Percentiles rank a stretch among this genome's conserved stretches.
These are phyloP conservation scores for Apiospora koreana DNA, from an alignment of 2,329 filamentous ascomycete species.

Conservation along the genomic window DNA sequence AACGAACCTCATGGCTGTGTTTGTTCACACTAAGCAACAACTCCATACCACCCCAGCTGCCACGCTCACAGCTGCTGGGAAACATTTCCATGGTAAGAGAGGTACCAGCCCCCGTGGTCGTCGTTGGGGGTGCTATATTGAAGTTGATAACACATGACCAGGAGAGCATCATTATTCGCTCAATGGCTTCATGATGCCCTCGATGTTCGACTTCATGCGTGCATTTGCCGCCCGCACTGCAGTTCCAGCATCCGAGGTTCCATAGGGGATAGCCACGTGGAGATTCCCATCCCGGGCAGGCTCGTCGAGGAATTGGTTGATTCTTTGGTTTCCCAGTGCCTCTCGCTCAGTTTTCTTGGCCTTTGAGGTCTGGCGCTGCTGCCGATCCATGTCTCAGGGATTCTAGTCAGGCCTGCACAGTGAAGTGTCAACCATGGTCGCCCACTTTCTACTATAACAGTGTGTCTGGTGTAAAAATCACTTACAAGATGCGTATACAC, in stretches of 20 bases:
- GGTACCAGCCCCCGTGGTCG: not conserved
- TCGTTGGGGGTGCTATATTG: no score
- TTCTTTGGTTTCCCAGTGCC: not conserved
- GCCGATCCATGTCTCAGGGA: not conserved
- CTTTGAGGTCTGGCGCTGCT: not conserved
- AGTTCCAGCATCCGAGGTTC: not conserved
- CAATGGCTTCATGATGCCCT: not conserved
- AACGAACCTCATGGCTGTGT: not conserved
- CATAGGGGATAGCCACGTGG: not conserved
- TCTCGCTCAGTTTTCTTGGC: not conserved
- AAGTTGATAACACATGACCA: not conserved
- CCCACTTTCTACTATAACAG: not conserved
- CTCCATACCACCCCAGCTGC: not conserved
- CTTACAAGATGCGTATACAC: not conserved
- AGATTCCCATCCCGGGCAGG: not conserved
- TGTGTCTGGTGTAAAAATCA: not conserved
- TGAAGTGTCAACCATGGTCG: not conserved
- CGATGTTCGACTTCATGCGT: not conserved
- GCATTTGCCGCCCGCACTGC: not conserved
- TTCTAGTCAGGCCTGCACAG: not conserved
- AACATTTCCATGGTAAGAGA: not conserved
- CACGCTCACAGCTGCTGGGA: no score
- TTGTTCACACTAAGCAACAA: not conserved
- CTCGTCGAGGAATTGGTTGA: not conserved
- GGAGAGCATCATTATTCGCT: no score